Evolutionary conservation across 2,329 filamentous ascomycete genomes (phyloP).

Genomic region (Didymella segeticola): DNA sequence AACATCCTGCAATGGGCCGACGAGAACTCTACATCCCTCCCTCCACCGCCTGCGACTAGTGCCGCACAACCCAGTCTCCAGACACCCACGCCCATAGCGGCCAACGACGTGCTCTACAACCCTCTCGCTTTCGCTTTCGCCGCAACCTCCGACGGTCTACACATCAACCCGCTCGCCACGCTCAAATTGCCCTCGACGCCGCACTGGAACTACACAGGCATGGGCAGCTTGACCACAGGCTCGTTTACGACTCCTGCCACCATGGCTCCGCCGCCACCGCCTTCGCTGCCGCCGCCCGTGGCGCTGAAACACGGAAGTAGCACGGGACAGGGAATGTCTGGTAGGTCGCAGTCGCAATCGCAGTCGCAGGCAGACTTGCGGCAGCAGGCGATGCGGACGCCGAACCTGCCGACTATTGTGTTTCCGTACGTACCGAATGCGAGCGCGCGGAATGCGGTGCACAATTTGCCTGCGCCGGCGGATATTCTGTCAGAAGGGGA

Average conservation of each 20-base stretch:
- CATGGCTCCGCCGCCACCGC: not conserved
- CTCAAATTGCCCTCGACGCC: constrained; percentile 31
- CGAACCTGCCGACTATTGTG: constrained; percentile 41
- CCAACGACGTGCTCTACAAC: constrained; percentile 17
- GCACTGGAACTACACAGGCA: constrained; percentile 16
- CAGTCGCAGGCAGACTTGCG: not conserved
- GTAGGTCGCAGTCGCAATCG: too few species aligned
- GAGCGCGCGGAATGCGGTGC: constrained; percentile 33
- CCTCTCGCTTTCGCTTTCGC: constrained; percentile 20
- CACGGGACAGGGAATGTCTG: too few species aligned
- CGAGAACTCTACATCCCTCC: constrained; percentile 36
- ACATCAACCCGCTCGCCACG: constrained; percentile 42
- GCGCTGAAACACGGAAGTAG: not conserved
- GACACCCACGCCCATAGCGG: not conserved
- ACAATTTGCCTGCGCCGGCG: constrained; percentile 43
- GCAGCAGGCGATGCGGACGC: constrained; percentile 25
- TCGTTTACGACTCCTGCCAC: constrained; percentile 1
- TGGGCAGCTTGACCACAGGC: too few species aligned
- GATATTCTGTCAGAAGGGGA: constrained; percentile 33
- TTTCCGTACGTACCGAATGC: constrained; percentile 39
- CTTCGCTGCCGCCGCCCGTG: constrained; percentile 1
- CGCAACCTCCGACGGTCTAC: constrained; percentile 28
- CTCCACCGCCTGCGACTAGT: not conserved
- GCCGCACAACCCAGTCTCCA: not conserved
- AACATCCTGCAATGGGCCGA: constrained; percentile 51